Conservation (phyloP, 208 protist genomes). For the Wallacemonas collosoma region DNA sequence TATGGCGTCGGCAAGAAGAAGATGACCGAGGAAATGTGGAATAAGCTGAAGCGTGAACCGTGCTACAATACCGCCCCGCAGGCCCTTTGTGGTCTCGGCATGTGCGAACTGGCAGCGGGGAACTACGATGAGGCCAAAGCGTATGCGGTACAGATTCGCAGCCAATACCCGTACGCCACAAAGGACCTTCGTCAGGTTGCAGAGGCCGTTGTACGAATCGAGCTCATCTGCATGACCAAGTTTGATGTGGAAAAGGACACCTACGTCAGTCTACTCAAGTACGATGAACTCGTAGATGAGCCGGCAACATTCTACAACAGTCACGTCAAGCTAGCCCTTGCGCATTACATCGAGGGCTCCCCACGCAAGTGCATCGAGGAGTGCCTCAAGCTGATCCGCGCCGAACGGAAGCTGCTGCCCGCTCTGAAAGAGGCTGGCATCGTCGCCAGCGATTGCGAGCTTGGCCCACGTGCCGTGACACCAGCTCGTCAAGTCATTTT, state of each 20-base stretch:
- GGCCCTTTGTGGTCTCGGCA: conserved; percentile 79
- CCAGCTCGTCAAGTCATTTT: conserved; percentile 69
- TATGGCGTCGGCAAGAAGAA: conserved; percentile 75
- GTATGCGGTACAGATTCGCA: conserved; percentile 47
- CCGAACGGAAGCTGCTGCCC: conserved; percentile 73
- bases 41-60: conserved; percentile 64
- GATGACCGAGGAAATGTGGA: conserved; percentile 65
- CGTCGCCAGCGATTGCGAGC: conserved; percentile 46
- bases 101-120: conserved; percentile 66
- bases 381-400: conserved; percentile 71
- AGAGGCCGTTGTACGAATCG: conserved; percentile 80
- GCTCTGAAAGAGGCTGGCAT: conserved; percentile 67
- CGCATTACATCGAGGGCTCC: conserved; percentile 71
- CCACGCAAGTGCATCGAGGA: conserved; percentile 72
- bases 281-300: conserved; percentile 66
- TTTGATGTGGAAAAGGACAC: conserved; percentile 82
- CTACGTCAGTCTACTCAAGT: conserved; percentile 75
- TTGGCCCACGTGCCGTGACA: conserved; percentile 53
- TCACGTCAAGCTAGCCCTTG: conserved; percentile 74
- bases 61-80: conserved; percentile 85
- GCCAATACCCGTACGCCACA: conserved; percentile 75
- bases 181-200: conserved; percentile 72
- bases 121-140: conserved; percentile 47
- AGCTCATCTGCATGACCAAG: conserved; percentile 64
- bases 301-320: conserved; percentile 68